Base-by-base conservation (phyloP, 2,329 filamentous ascomycete genomes). In the Pestalotiopsis sp. region DNA sequence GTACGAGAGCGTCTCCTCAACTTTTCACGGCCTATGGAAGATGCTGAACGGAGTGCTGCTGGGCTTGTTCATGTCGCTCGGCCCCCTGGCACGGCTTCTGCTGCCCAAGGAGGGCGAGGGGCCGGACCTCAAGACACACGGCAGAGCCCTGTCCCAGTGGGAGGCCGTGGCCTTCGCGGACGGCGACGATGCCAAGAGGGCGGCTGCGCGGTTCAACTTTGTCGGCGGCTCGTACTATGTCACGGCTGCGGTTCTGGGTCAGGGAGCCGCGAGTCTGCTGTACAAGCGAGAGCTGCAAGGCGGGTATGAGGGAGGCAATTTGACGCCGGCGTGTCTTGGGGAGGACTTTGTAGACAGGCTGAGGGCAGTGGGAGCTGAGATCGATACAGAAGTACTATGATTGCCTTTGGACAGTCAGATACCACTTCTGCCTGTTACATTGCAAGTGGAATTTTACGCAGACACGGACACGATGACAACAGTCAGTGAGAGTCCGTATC, bases 291-390 rank as follows among this genome's bases (percentile, higher is more conserved):
- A 68, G 14, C n/a, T 74, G 4, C 70, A 68, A 45, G 68, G 67
- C 12, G 60, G 62, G 4, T 20, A 65, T 14, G 52, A 62, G 1
- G 70, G 72, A 2, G 73, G 73, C 4, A 73, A 71, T 25, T 66
- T 75, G 12, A 74, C 72, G 2, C 73, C 72, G 17, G 72, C 70
- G 60, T 70, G 73, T 2, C 45, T 75, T 11, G 71, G 73, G 9
- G 41, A 57, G 2, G 73, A 70, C 58, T 57, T 74, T 12, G 20
- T 72, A 27, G 52, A 60, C 12, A 70, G 73, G 31, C 6, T 73
- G 20, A 65, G 52, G 25, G 67, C 41, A 23, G 68, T 67, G 9
- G 72, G 71, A 20, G 67, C 56, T 14, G 62, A 63, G n/a, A 17
- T 73, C 25, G 56, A 68, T 20, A 63, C 67, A 20, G 45, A 65